Base-by-base conservation (phyloP, 352 stramenopile genomes). In the Phytophthora hibernalis region DNA sequence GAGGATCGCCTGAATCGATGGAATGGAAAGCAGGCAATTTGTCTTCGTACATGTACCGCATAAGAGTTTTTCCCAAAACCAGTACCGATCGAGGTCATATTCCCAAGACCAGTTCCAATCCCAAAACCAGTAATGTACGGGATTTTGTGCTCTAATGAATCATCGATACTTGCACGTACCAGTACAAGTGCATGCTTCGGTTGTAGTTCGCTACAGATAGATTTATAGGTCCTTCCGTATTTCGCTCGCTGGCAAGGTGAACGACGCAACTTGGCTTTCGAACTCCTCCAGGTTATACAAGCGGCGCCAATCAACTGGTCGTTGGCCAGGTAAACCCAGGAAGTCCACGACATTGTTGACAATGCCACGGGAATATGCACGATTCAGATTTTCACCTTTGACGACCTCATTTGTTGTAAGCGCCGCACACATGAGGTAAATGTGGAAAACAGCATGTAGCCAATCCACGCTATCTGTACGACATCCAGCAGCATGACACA, bases 351-450 rank as follows among this genome's bases (percentile, higher is more conserved):
- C 42, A 63, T 94, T 94, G 16, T 53, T 65, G n/a, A 75, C 26
- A 11, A 87, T 56, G 0, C 83, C 86, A 28, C 80, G 77, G 5
- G 86, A 92, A 51, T 88, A 94, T 18, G 69, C 74, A 12, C 72
- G 78, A 21, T 77, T 45, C 10, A 76, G 57, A 57, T 87, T 90
- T 51, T 89, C 82, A 40, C 68, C 70, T 64, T 89, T 92, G 20
- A 94, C 75, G n/a, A 92, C 77, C 49, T 94, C 86, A 62, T 94
- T 92, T 20, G 86, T 94, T 38, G 86, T 94, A 31, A 89, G 79
- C 11, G 80, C 78, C 24, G 74, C 74, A 24, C 76, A 62, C 44
- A 89, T 56, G 31, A 92, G 72, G 70, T 89, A 94, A 5, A 76
- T 21, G 60, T 94, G 80, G 70, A 92, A 89, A 80, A 31, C 6